Conservation (phyloP, 345 rosid genomes). For the Hypericum perforatum region DNA sequence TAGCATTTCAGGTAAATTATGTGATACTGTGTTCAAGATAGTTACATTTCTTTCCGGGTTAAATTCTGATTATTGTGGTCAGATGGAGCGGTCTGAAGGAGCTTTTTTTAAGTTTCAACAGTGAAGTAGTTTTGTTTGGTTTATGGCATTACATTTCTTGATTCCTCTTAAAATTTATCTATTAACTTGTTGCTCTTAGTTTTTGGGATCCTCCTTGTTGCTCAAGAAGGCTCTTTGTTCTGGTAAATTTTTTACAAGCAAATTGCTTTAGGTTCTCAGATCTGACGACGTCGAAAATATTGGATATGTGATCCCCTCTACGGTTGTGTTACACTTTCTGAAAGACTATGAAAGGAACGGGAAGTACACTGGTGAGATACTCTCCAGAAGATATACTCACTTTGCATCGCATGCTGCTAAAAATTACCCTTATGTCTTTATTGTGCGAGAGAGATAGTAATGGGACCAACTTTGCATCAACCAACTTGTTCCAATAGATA, state of each 20-base stretch:
- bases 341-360: slow-evolving; percentile 75
- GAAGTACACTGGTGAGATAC: slow-evolving; percentile 70
- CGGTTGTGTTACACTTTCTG: slow-evolving; percentile 85
- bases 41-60: neutral
- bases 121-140: too few species aligned
- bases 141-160: too few species aligned
- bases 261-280: slow-evolving; percentile 88
- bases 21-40: slow-evolving; percentile 8
- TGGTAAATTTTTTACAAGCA: slow-evolving; percentile 23
- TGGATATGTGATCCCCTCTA: slow-evolving; percentile 95
- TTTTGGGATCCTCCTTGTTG: too few species aligned
- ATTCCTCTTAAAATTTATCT: too few species aligned
- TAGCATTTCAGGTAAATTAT: slow-evolving; percentile 86
- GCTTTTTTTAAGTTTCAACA: too few species aligned
- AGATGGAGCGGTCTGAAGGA: too few species aligned
- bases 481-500: too few species aligned
- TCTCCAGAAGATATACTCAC: neutral
- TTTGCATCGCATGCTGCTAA: too few species aligned
- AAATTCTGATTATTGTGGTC: too few species aligned
- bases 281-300: slow-evolving; percentile 98
- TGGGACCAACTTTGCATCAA: too few species aligned
- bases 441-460: too few species aligned
- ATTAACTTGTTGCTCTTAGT: neutral
- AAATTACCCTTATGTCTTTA: too few species aligned
- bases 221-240: slow-evolving; percentile 1